Percentiles rank a stretch among this genome's conserved stretches.
phyloP scores from a whole-genome alignment of 768 basidiomycete species.

The Termitomyces heimii region DNA sequence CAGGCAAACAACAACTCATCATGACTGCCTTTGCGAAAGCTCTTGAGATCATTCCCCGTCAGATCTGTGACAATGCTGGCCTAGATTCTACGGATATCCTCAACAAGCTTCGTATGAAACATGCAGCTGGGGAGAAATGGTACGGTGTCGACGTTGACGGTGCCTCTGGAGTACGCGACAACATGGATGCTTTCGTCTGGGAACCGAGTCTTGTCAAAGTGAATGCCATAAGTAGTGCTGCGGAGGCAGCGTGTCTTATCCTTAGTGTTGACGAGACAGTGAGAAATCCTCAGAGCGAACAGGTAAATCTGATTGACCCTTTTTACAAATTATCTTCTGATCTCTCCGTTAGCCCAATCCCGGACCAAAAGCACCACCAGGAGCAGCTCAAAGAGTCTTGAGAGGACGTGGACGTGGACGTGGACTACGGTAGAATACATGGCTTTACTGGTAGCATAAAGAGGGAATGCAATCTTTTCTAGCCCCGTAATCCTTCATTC shows the following conservation, averaged over 20 bases:
- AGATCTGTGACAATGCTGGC: conserved; percentile 98
- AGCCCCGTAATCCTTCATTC: too few species aligned
- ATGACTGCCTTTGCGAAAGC: conserved; percentile 96
- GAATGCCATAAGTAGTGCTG: conserved; percentile 92
- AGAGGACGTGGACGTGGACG: conserved; percentile 86
- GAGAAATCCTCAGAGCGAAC: conserved; percentile 89
- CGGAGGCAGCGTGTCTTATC: conserved; percentile 94
- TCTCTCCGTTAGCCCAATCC: conserved; percentile 50
- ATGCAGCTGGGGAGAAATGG: conserved; percentile 86
- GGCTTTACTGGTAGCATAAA: background rate
- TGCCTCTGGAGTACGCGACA: conserved; percentile 82
- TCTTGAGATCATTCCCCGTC: conserved; percentile 94
- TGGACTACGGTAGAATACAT: conserved; percentile 48
- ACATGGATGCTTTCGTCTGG: conserved; percentile 98
- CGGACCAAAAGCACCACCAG: conserved; percentile 90
- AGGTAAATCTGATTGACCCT: conserved; percentile 40
- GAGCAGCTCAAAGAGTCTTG: conserved; percentile 80
- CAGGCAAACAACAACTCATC: conserved; percentile 92
- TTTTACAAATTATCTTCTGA: background rate
- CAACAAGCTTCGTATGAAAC: conserved; percentile 96
- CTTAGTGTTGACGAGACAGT: conserved; percentile 98
- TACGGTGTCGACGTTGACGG: conserved; percentile 94
- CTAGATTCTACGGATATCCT: conserved; percentile 95
- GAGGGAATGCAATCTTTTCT: background rate
- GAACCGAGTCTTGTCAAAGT: conserved; percentile 93